Conservation (phyloP, 1,284 basidiomycete genomes). For the Neonothopanus nambi region DNA sequence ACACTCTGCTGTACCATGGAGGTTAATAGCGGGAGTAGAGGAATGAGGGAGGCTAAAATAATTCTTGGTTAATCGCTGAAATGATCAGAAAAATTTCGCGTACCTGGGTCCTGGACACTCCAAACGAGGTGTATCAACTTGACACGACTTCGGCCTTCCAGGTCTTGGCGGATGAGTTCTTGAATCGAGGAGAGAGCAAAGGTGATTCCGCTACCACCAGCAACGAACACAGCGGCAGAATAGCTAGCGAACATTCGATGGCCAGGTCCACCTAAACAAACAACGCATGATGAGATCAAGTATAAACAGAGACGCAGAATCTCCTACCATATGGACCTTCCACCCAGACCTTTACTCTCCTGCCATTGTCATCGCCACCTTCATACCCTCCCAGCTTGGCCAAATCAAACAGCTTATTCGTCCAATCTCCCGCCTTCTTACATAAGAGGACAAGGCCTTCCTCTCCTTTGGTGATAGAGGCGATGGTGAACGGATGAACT, state of each 20-base stretch:
- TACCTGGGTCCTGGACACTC: slow-evolving; percentile 61
- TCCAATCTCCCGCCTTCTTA: slow-evolving; percentile 70
- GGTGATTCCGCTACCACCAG: slow-evolving; percentile 74
- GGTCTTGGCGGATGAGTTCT: slow-evolving; percentile 62
- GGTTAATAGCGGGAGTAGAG: slow-evolving; percentile 55
- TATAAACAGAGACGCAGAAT: neutral
- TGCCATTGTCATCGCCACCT: slow-evolving; percentile 37
- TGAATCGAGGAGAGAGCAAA: slow-evolving; percentile 65
- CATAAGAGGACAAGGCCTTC: slow-evolving; percentile 63
- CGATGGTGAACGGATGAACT: slow-evolving; percentile 80
- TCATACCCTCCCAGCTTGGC: slow-evolving; percentile 44
- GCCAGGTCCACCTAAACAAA: slow-evolving; percentile 55
- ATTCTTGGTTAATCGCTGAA: neutral
- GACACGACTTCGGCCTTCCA: slow-evolving; percentile 50
- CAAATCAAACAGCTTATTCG: slow-evolving; percentile 54
- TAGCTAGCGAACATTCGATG: slow-evolving; percentile 61
- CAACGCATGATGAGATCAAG: slow-evolving; percentile 3
- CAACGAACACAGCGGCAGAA: slow-evolving; percentile 67
- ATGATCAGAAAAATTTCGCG: slow-evolving; percentile 11
- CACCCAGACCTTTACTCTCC: slow-evolving; percentile 55
- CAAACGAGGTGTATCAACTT: slow-evolving; percentile 69
- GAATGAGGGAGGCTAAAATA: slow-evolving; percentile 42
- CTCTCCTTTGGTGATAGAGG: slow-evolving; percentile 39
- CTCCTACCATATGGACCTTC: slow-evolving; percentile 74
- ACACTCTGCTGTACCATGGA: slow-evolving; percentile 48